Conservation (phyloP, 257 asterid genomes). For the Leonotis leonurus region DNA sequence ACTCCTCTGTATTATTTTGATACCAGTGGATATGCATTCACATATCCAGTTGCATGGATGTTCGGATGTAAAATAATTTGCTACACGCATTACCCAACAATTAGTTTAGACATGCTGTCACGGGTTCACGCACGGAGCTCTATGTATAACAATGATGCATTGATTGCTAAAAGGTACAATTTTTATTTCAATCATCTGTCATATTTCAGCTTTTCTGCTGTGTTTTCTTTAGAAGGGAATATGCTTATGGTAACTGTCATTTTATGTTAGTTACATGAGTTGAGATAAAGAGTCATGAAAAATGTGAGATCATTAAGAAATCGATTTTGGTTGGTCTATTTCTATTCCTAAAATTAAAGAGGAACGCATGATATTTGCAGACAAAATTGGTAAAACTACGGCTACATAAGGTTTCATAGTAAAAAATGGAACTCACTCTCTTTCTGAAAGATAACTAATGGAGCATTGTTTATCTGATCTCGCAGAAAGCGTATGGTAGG, state of each 20-base stretch:
- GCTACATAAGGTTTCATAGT: neutral
- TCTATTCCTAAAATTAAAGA: neutral
- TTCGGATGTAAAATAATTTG: slow-evolving; percentile 87
- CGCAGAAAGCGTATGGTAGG: neutral
- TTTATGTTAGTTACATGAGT: neutral
- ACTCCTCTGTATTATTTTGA: slow-evolving; percentile 82
- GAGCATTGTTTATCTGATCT: neutral
- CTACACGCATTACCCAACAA: slow-evolving; percentile 95
- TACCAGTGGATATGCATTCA: slow-evolving; percentile 95
- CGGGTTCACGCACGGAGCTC: slow-evolving; percentile 68
- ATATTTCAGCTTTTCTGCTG: neutral
- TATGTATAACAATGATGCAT: slow-evolving; percentile 76
- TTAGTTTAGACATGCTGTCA: slow-evolving; percentile 92
- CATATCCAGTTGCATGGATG: slow-evolving; percentile 80
- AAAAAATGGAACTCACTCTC: neutral
- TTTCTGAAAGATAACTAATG: neutral
- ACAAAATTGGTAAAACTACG: neutral
- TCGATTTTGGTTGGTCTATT: neutral
- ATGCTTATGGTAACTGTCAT: too few relatives aligned
- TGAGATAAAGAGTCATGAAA: neutral
- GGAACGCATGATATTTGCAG: neutral
- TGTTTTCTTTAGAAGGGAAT: neutral
- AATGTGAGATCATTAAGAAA: neutral
- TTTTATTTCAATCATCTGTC: neutral
- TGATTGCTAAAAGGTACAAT: slow-evolving; percentile 75